phyloP scores from a whole-genome alignment of 345 rosid genomes.

The Linum lewisii region DNA sequence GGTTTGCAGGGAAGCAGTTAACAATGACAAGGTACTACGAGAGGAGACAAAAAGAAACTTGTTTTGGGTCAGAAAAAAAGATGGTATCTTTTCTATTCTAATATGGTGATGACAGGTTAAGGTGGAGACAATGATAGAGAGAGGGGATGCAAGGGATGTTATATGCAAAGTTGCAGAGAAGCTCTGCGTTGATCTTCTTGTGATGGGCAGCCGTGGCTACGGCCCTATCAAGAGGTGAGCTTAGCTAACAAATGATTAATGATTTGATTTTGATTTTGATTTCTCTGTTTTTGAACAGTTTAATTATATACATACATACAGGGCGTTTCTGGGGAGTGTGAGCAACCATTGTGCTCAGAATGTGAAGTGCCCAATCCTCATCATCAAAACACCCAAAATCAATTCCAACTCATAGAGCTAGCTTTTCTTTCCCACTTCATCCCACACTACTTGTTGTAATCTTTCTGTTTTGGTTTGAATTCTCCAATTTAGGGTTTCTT shows the following conservation, averaged over 20 bases:
- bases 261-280: not conserved
- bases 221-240: constrained; percentile 49
- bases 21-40: too few species aligned
- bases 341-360: constrained; percentile 60
- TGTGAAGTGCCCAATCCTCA: constrained; percentile 52
- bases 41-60: too few species aligned
- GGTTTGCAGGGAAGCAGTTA: constrained; percentile 25
- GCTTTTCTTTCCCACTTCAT: too few species aligned
- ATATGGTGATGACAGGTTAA: constrained; percentile 25
- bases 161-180: constrained; percentile 44
- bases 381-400: constrained; percentile 48
- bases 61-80: too few species aligned
- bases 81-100: too few species aligned
- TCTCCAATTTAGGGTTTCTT: too few species aligned
- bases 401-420: too few species aligned
- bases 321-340: constrained; percentile 56
- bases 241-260: not conserved
- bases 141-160: constrained; percentile 55
- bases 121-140: constrained; percentile 36
- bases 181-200: constrained; percentile 35
- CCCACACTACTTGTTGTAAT: too few species aligned
- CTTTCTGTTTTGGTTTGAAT: too few species aligned
- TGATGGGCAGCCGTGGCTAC: constrained; percentile 60
- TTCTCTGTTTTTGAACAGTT: not conserved
- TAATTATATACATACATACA: constrained; percentile 3